These are phyloP conservation scores for Sphaerulina vaccinii DNA, from an alignment of 2,329 filamentous ascomycete species.

Conservation along the genomic window DNA sequence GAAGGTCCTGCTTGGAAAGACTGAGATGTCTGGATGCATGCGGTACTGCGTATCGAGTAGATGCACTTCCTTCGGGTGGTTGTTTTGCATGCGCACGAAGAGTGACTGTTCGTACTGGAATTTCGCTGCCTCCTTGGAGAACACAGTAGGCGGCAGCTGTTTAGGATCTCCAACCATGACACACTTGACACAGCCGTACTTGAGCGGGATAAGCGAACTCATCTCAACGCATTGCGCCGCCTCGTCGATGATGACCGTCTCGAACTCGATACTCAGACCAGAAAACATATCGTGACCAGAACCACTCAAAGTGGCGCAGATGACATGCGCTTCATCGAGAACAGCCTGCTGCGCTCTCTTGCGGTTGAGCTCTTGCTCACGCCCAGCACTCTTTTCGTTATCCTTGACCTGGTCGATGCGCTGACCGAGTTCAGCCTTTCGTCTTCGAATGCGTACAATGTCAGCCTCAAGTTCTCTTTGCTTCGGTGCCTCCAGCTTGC, in stretches of 20 bases:
- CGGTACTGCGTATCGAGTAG: slow-evolving; percentile 97
- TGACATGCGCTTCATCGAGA: slow-evolving; percentile 83
- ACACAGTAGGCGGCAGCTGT: slow-evolving; percentile 90
- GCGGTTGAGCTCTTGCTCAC: slow-evolving; percentile 82
- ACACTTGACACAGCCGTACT: slow-evolving; percentile 96
- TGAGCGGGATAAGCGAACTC: slow-evolving; percentile 91
- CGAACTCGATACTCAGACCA: slow-evolving; percentile 89
- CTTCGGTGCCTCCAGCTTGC: slow-evolving; percentile 43
- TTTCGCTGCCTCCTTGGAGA: slow-evolving; percentile 86
- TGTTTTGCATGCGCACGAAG: slow-evolving; percentile 97
- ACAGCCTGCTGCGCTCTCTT: slow-evolving; percentile 87
- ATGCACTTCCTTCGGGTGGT: slow-evolving; percentile 83
- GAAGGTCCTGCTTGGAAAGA: slow-evolving; percentile 86
- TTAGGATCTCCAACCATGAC: slow-evolving; percentile 97
- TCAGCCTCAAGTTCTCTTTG: slow-evolving; percentile 69
- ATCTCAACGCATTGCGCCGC: slow-evolving; percentile 97
- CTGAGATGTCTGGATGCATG: slow-evolving; percentile 96
- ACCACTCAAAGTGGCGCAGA: slow-evolving; percentile 92
- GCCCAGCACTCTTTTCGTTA: slow-evolving; percentile 74
- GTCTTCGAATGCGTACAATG: slow-evolving; percentile 74
- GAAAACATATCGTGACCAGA: slow-evolving; percentile 98
- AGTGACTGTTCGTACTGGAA: slow-evolving; percentile 97
- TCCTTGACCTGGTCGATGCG: slow-evolving; percentile 87
- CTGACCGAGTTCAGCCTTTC: slow-evolving; percentile 72
- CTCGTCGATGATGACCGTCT: slow-evolving; percentile 97